phyloP scores from a whole-genome alignment of 768 basidiomycete genomes.

The Lentinula edodes region DNA sequence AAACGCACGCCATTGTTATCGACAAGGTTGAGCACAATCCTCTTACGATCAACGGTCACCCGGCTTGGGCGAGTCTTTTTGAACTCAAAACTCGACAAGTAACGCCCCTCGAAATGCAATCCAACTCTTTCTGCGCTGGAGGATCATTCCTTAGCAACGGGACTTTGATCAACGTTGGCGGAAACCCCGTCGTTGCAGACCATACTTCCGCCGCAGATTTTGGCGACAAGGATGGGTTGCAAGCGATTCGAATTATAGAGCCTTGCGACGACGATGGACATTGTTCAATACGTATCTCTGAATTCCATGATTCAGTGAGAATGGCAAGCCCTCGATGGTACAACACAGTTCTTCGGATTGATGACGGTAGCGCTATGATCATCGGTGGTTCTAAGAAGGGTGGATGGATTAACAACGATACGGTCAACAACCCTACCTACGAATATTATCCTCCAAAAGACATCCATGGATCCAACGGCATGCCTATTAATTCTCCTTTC shows the following conservation, averaged over 20 bases:
- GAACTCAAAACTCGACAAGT: conserved; percentile 60
- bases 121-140: conserved; percentile 86
- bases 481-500: conserved; percentile 60
- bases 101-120: conserved; percentile 57
- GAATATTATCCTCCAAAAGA: conserved; percentile 82
- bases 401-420: conserved; percentile 82
- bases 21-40: conserved; percentile 90
- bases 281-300: conserved; percentile 51
- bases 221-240: conserved; percentile 69
- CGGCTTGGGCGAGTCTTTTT: conserved; percentile 77
- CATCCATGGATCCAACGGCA: conserved; percentile 59
- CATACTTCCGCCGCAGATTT: conserved; percentile 67
- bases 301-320: conserved; percentile 56
- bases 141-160: conserved; percentile 76
- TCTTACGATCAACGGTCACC: conserved; percentile 63
- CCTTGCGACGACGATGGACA: conserved; percentile 46
- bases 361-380: conserved; percentile 80
- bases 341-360: conserved; percentile 60
- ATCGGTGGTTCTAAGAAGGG: conserved; percentile 78
- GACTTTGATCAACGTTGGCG: conserved; percentile 73
- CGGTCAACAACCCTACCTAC: conserved; percentile 75
- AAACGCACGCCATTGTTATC: conserved; percentile 63
- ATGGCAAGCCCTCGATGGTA: conserved; percentile 84
- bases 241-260: conserved; percentile 65
- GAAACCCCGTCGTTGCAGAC: conserved; percentile 68